Conservation (phyloP, 176 grass and related monocot genomes). For the Eleusine coracana region DNA sequence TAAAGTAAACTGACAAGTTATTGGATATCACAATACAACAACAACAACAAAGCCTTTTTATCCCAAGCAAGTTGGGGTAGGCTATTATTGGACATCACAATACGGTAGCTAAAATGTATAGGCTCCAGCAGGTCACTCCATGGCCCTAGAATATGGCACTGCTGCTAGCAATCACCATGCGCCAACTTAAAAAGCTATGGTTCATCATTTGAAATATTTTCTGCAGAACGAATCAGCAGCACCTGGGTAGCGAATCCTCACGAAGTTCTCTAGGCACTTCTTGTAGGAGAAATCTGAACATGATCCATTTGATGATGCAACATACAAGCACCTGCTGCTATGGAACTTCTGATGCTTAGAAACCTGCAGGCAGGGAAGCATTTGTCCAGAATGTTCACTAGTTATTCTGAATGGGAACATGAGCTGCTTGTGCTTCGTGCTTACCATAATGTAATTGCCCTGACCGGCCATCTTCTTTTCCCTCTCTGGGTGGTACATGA, state of each 20-base stretch:
- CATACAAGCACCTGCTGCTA: conserved; percentile 39
- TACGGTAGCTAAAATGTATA: not conserved
- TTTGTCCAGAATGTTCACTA: conserved; percentile 8
- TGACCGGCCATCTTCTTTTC: conserved; percentile 47
- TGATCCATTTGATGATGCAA: conserved; percentile 31
- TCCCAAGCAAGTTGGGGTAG: no score
- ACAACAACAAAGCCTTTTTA: no score
- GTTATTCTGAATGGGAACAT: conserved; percentile 17
- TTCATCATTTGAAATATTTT: conserved; percentile 50
- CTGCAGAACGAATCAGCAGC: conserved; percentile 49
- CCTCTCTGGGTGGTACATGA: conserved; percentile 59
- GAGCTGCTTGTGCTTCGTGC: conserved; percentile 30
- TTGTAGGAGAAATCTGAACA: conserved; percentile 58
- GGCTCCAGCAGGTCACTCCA: not conserved
- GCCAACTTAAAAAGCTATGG: not conserved
- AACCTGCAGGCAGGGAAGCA: conserved; percentile 1
- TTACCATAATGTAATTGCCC: conserved; percentile 51
- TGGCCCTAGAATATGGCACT: conserved; percentile 8
- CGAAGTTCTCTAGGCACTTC: conserved; percentile 58
- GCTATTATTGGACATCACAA: conserved; percentile 10
- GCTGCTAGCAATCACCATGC: not conserved
- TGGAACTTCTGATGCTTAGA: no score
- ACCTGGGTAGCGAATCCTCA: conserved; percentile 41
- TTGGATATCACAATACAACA: not conserved
- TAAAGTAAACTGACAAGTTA: conserved; percentile 30